Percentiles rank a stretch among this genome's conserved stretches.
Conservation (phyloP, 2,329 filamentous ascomycete species). For the Daldinia sp. region DNA sequence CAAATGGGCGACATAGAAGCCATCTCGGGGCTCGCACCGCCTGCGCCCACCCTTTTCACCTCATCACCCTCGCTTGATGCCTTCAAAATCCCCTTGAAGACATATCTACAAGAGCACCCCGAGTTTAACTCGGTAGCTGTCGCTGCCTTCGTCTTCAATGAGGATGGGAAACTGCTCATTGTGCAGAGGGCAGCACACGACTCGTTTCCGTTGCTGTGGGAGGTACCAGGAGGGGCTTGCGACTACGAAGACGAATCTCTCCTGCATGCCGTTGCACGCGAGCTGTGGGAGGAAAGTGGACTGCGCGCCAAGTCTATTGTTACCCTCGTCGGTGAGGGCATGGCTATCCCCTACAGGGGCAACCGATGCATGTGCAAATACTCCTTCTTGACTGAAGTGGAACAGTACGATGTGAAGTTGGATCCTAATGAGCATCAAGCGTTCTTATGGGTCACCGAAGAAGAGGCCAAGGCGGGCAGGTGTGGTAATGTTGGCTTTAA, state of each 20-base stretch:
- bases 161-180: conserved; percentile 52
- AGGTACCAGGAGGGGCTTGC: conserved; percentile 57
- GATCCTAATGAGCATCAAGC: conserved; percentile 52
- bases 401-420: conserved; percentile 47
- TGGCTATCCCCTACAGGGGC: conserved; percentile 40
- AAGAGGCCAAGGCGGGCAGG: conserved; percentile 46
- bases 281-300: conserved; percentile 58
- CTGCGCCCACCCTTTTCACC: conserved; percentile 40
- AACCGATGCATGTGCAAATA: conserved; percentile 47
- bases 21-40: conserved; percentile 19
- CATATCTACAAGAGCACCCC: conserved; percentile 43
- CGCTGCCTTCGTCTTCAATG: conserved; percentile 50
- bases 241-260: conserved; percentile 55
- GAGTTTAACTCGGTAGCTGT: conserved; percentile 45
- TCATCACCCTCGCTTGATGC: conserved; percentile 38
- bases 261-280: conserved; percentile 55
- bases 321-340: conserved; percentile 42
- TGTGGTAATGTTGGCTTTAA: conserved; percentile 45
- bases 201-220: conserved; percentile 56
- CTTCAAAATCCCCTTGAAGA: conserved; percentile 43
- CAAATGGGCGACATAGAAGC: conserved; percentile 23
- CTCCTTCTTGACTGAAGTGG: conserved; percentile 49
- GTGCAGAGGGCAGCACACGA: conserved; percentile 56
- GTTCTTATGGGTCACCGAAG: conserved; percentile 52
- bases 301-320: conserved; percentile 45